Evolutionary conservation across 163 green algal species (phyloP).

Genomic region (Scenedesmus sp.): DNA sequence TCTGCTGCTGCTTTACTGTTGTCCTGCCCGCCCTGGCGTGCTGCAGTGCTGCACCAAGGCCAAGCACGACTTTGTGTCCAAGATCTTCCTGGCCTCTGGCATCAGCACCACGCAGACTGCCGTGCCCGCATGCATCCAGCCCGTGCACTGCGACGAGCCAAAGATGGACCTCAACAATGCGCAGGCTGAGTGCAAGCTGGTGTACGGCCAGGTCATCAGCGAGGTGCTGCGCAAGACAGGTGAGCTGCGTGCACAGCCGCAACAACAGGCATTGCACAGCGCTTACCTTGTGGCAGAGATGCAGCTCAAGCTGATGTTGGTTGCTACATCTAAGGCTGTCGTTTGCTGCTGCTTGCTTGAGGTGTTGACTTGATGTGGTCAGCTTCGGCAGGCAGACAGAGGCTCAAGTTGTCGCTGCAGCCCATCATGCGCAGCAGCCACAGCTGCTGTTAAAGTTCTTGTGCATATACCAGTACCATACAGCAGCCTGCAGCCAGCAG

Average conservation of each 20-base stretch:
- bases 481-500: background rate
- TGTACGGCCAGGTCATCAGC: constrained; percentile 11
- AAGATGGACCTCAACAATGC: constrained; percentile 32
- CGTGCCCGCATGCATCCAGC: constrained; percentile 55
- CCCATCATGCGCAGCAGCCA: no score
- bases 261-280: background rate
- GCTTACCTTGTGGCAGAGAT: no score
- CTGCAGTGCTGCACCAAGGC: constrained; percentile 31
- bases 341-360: no score
- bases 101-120: constrained; percentile 44
- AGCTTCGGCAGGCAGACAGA: no score
- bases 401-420: no score
- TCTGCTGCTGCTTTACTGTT: background rate
- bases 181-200: constrained; percentile 14
- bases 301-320: no score
- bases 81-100: constrained; percentile 38
- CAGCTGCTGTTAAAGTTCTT: no score
- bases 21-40: background rate
- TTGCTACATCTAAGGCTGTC: no score
- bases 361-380: no score
- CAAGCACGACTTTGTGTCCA: constrained; percentile 32
- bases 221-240: constrained; percentile 51
- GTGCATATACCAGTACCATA: no score
- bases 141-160: constrained; percentile 3
- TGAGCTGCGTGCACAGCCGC: background rate